Conservation (phyloP, 768 basidiomycete genomes). For the Panaeolus papilionaceus region DNA sequence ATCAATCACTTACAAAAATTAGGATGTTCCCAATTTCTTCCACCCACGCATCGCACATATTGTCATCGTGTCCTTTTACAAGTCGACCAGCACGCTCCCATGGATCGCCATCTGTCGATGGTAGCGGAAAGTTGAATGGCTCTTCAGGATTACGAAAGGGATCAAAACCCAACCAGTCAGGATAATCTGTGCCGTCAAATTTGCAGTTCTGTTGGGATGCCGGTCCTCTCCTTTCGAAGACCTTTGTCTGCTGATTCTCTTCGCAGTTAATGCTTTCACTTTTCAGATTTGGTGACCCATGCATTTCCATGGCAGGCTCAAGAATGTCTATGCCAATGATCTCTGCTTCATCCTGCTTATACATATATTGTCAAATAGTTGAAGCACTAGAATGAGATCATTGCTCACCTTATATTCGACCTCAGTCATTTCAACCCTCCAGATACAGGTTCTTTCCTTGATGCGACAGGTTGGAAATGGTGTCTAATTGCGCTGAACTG, state of each 20-base stretch:
- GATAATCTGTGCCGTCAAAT: slow-evolving; percentile 8
- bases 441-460: no score
- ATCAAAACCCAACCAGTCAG: slow-evolving; percentile 4
- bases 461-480: no score
- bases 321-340: not conserved
- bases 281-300: not conserved
- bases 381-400: no score
- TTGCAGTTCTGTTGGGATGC: not conserved
- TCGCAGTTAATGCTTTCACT: not conserved
- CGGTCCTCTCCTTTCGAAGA: not conserved
- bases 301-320: not conserved
- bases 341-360: not conserved
- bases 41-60: slow-evolving; percentile 37
- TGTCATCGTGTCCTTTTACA: slow-evolving; percentile 32
- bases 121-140: slow-evolving; percentile 17
- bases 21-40: slow-evolving; percentile 38
- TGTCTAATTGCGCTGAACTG: no score
- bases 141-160: slow-evolving; percentile 9
- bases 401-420: no score
- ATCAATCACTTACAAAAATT: slow-evolving; percentile 33
- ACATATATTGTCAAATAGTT: no score
- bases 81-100: slow-evolving; percentile 33
- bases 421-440: no score
- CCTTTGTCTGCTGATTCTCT: not conserved
- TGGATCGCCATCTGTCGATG: slow-evolving; percentile 28